Evolutionary conservation across 805 yeast genomes (phyloP).

Genomic region (Wickerhamiella azymoides): DNA sequence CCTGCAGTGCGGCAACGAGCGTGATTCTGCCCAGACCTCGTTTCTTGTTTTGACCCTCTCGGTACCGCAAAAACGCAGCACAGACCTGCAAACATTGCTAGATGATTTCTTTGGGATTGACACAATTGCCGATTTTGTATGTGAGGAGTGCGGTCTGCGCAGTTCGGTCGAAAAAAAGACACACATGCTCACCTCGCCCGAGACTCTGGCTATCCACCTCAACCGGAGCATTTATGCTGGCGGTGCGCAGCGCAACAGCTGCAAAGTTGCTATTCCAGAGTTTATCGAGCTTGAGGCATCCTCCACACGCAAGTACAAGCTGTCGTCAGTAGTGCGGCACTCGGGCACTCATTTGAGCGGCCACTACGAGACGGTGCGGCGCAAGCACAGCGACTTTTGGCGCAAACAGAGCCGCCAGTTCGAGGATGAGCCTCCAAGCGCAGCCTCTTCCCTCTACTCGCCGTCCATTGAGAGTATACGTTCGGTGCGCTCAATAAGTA

Average conservation of each 20-base stretch:
- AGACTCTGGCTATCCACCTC: conserved; percentile 61
- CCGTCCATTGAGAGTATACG: not conserved
- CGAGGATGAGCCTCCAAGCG: not conserved
- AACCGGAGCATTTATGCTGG: conserved; percentile 62
- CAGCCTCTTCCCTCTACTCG: not conserved
- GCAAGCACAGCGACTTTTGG: conserved; percentile 32
- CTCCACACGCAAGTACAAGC: conserved; percentile 30
- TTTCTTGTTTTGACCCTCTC: conserved; percentile 61
- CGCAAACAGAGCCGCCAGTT: not conserved
- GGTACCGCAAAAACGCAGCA: conserved; percentile 44
- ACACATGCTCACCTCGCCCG: conserved; percentile 51
- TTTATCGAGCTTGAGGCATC: conserved; percentile 28
- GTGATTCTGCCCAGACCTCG: conserved; percentile 44
- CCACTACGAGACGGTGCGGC: conserved; percentile 78
- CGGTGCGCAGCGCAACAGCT: conserved; percentile 56
- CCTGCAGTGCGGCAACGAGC: conserved; percentile 45
- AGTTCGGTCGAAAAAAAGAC: conserved; percentile 46
- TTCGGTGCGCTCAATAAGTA: not conserved
- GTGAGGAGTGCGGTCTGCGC: conserved; percentile 51
- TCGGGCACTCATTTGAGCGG: conserved; percentile 81
- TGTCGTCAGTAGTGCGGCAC: conserved; percentile 68
- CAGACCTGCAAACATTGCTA: conserved; percentile 41
- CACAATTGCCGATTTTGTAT: conserved; percentile 60
- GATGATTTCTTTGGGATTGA: conserved; percentile 47
- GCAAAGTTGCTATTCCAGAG: conserved; percentile 56